These are phyloP conservation scores for Eucalyptus melliodora DNA, from an alignment of 345 rosid species.

Conservation along the genomic window DNA sequence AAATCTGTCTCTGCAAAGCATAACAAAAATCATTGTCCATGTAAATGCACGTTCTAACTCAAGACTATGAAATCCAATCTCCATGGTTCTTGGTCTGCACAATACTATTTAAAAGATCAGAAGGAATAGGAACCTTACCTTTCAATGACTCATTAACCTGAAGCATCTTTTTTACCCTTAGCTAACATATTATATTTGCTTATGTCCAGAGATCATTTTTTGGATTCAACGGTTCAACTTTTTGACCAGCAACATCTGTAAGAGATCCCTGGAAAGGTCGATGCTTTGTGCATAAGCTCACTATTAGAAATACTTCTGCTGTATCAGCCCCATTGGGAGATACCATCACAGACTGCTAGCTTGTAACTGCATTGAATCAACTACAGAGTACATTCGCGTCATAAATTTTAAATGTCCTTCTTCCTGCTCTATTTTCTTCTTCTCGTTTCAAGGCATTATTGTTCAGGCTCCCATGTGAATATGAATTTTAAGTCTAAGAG, in stretches of 20 bases:
- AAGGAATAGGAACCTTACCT: too few relatives aligned
- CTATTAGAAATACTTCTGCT: background rate
- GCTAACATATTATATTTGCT: background rate
- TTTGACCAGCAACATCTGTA: constrained; percentile 14
- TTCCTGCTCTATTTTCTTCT: background rate
- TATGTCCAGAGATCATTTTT: constrained; percentile 28
- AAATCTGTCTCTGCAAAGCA: too few relatives aligned
- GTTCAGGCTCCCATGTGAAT: background rate
- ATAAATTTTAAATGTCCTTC: background rate
- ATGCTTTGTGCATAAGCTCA: background rate
- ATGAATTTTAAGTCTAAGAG: background rate
- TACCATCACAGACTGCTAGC: background rate
- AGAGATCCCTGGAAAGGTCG: background rate
- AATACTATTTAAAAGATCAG: too few relatives aligned
- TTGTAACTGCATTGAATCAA: background rate
- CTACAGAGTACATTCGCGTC: background rate
- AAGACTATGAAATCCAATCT: too few relatives aligned
- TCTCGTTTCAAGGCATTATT: background rate
- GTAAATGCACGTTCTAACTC: too few relatives aligned
- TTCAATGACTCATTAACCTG: too few relatives aligned
- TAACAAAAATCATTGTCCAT: too few relatives aligned
- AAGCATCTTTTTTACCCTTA: background rate
- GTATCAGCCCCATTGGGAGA: background rate
- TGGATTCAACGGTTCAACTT: constrained; percentile 75
- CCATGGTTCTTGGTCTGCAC: too few relatives aligned